phyloP scores from a whole-genome alignment of 2,329 filamentous ascomycete species.

The Sporothrix mexicana region DNA sequence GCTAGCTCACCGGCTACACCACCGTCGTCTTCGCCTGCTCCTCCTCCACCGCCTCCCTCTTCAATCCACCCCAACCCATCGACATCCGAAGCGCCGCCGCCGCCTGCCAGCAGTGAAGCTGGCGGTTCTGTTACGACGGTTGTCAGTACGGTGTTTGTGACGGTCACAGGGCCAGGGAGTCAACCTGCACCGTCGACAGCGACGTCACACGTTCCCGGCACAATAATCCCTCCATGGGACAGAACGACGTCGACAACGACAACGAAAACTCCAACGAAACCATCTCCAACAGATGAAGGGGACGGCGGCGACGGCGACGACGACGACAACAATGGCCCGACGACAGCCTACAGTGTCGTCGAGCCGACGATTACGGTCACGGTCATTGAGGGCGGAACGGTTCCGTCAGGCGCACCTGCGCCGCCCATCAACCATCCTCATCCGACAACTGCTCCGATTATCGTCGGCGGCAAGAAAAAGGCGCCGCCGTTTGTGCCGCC shows the following conservation, averaged over 20 bases:
- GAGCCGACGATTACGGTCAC: constrained; percentile 20
- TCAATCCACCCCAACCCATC: background rate
- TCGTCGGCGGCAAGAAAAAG: constrained; percentile 15
- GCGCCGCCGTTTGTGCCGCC: background rate
- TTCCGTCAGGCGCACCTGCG: background rate
- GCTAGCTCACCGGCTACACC: background rate
- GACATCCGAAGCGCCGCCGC: background rate
- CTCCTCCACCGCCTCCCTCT: background rate
- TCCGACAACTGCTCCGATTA: background rate
- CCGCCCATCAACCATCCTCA: background rate
- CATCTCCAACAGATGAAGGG: background rate
- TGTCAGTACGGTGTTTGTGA: constrained; percentile 25
- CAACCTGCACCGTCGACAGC: background rate
- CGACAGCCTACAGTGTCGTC: background rate
- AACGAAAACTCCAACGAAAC: background rate
- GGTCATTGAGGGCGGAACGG: constrained; percentile 21
- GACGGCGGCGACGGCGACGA: background rate
- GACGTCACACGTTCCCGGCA: background rate
- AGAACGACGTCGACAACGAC: background rate
- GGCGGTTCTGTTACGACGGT: constrained; percentile 2
- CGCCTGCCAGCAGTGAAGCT: background rate
- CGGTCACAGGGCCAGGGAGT: background rate
- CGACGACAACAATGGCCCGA: background rate
- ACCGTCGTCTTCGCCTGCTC: background rate
- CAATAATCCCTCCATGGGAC: background rate